Base-by-base conservation (phyloP, 148 eudicot genomes). In the Polygonum aviculare region DNA sequence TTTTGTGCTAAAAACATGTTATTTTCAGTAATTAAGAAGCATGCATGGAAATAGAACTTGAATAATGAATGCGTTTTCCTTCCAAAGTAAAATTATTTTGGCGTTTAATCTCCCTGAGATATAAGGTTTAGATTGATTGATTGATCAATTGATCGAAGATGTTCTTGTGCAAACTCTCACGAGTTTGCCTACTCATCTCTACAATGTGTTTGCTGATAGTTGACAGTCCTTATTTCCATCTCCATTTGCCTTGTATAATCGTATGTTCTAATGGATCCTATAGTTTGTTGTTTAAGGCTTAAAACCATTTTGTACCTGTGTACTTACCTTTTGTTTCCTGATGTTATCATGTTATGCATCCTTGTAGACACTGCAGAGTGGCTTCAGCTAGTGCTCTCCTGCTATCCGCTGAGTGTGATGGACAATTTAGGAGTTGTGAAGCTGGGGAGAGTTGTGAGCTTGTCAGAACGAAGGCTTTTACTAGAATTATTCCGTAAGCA, bases 331-430 rank as follows among this genome's bases (percentile, higher is more conserved):
- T 11, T 67, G 60, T 75, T 74, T 74, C 55, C 69, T 51, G 22
- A 16, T 38, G 26, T 6, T 76, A 19, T 76, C 26, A 49, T 57
- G 40, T 39, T 76, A 76, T 44, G 39, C 62, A 45, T 79, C 67
- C 60, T 78, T 85, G 82, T 89, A 93, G 99, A 83, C 75, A 89
- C 79, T 86, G 91, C 81, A 77, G 90, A 88, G 72, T 95, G 96
- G 97, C 84, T 89, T 75, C 89, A 88, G 78, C 84, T 95, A 82
- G 88, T 90, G 62, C 76, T 95, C 76, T 93, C 99, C 39, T 92
- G 97, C 76, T 95, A 83, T 72, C 99, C 99, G 41, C 35, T 93
- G 26, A 84, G 81, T 75, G 73, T 77, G 41, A 51, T 76, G 63
- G 77, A 78, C 39, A 80, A 81, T 81, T 75, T 69, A 49, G 84